Conservation (phyloP, 257 asterid genomes). For the Nicotiana attenuata region DNA sequence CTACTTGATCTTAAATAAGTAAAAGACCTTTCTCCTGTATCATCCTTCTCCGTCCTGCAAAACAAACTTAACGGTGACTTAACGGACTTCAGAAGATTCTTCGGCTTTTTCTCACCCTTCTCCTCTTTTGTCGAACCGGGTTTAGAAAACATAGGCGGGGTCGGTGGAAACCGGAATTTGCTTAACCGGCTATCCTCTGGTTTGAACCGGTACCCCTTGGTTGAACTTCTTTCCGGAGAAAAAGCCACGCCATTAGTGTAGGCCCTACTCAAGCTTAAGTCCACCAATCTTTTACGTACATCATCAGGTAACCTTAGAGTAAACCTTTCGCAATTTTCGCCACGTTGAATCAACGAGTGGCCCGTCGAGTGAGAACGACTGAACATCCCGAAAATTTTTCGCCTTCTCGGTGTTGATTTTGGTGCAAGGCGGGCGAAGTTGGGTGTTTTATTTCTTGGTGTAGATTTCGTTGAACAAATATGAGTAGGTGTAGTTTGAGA, state of each 20-base stretch:
- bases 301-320: conserved; percentile 30
- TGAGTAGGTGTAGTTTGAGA: neutral
- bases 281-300: conserved; percentile 11
- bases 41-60: neutral
- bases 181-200: too few relatives aligned
- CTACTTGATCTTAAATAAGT: conserved; percentile 3
- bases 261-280: neutral
- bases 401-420: neutral
- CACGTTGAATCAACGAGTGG: neutral
- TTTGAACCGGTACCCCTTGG: conserved; percentile 8
- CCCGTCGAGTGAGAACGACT: conserved; percentile 23
- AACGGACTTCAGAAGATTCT: conserved; percentile 20
- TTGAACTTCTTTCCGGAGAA: conserved; percentile 19
- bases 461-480: too few relatives aligned
- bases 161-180: neutral
- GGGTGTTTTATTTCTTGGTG: too few relatives aligned
- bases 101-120: conserved; percentile 7
- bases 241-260: neutral
- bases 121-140: neutral
- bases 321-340: conserved; percentile 22
- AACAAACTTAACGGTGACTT: conserved; percentile 8
- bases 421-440: neutral
- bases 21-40: neutral
- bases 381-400: neutral
- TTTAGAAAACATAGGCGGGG: too few relatives aligned